phyloP scores from a whole-genome alignment of 2,329 filamentous ascomycete species.

The Mollisiaceae sp. region DNA sequence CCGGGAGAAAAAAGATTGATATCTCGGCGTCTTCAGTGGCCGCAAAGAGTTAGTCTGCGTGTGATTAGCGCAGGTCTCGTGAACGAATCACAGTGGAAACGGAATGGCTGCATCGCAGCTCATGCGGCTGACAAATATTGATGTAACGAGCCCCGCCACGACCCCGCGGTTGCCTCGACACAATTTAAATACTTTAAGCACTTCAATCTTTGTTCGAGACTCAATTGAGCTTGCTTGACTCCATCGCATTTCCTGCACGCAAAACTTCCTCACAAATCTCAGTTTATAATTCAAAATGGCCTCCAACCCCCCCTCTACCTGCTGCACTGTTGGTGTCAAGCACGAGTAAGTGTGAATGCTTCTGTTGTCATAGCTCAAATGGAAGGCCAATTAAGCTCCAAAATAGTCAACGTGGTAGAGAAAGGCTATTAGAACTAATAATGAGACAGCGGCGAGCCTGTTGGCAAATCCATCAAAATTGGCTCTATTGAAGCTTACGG shows the following conservation, averaged over 20 bases:
- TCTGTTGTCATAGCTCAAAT: background rate
- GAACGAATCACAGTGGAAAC: too few relatives aligned
- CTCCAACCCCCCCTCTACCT: slow-evolving; percentile 41
- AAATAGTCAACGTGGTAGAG: background rate
- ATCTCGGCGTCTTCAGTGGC: too few relatives aligned
- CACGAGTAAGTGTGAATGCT: slow-evolving; percentile 37
- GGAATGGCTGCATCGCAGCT: background rate
- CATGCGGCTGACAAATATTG: background rate
- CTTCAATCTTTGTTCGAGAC: background rate
- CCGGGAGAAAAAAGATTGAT: slow-evolving; percentile 1
- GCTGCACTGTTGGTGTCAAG: slow-evolving; percentile 43
- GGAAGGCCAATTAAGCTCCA: background rate
- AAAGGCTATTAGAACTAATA: background rate
- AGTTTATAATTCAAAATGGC: slow-evolving; percentile 36
- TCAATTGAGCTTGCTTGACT: slow-evolving; percentile 2
- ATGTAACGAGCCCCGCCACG: background rate
- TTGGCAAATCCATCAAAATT: slow-evolving; percentile 39
- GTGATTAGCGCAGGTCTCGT: too few relatives aligned
- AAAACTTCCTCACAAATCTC: background rate
- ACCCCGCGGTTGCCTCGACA: background rate
- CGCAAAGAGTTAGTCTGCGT: background rate
- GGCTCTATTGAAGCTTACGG: slow-evolving; percentile 41
- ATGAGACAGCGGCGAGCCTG: slow-evolving; percentile 37
- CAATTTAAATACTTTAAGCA: background rate
- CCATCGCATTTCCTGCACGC: background rate